Conservation (phyloP, 768 basidiomycete species). For the Botryobasidium botryosum region DNA sequence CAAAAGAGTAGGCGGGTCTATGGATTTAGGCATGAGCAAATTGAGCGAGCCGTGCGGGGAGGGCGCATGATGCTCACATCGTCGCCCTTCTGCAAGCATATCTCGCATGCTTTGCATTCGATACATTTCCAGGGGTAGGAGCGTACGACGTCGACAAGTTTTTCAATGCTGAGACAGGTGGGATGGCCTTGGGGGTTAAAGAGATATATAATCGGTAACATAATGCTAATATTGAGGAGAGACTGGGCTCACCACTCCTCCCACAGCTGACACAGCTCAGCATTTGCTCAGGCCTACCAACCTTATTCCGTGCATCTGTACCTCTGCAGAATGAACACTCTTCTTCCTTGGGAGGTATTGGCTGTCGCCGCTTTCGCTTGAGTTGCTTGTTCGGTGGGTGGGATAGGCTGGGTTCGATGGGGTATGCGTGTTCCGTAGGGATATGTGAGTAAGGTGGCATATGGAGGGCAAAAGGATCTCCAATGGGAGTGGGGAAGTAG, state of each 20-base stretch:
- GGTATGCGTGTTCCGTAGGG: neutral
- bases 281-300: constrained; percentile 44
- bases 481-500: neutral
- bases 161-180: constrained; percentile 54
- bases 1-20: constrained; percentile 77
- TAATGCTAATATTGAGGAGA: neutral
- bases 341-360: constrained; percentile 29
- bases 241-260: constrained; percentile 44
- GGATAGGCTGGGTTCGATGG: neutral
- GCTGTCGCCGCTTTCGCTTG: constrained; percentile 20
- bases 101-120: constrained; percentile 85
- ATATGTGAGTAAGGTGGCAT: neutral
- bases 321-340: constrained; percentile 71
- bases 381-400: neutral
- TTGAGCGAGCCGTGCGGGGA: constrained; percentile 6
- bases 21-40: constrained; percentile 12
- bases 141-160: constrained; percentile 41
- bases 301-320: constrained; percentile 39
- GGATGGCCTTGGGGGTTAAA: constrained; percentile 45
- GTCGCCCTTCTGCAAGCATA: constrained; percentile 70
- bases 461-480: neutral
- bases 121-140: constrained; percentile 75
- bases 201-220: constrained; percentile 4
- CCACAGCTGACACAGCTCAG: constrained; percentile 70
- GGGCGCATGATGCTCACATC: constrained; percentile 42